Evolutionary conservation across 129 eudicot genomes (phyloP), one percentile per base, ranked within the genome.

Genomic region (Flaveria bidentis): DNA sequence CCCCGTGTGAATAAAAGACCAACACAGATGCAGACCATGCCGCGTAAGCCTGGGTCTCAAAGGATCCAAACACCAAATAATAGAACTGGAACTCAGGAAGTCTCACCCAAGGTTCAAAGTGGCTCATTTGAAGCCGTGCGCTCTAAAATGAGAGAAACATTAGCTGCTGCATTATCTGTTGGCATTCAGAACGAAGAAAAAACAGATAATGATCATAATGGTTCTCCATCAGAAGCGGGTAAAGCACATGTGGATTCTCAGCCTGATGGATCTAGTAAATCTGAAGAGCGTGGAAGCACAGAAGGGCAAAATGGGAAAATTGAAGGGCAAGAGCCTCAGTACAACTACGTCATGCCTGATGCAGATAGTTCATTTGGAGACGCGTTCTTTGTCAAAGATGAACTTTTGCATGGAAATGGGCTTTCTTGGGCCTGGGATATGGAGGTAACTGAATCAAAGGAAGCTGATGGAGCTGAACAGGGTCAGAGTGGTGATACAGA

Each of bases 321-420:
- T 56, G 42, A 52, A 36, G 85, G 69, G 51, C 83, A 82, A 57
- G 90, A 81, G 14, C 81, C 86, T 69, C 86, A 77, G 14, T 83
- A 61, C 70, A 69, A 71, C 77, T 42, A 86, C 69, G 79, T 83
- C 51, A 70, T 88, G 68, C 87, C 88, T 28, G 89, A 83, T 60
- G 90, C 81, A 56, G 96, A 86, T 71, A 81, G 75, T 18, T 67
- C 96, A 28, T 92, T 84, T 78, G 73, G 86, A 7, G 89, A 90
- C 71, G 76, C 82, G 20, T 84, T 92, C 71, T 86, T 87, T 26
- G 87, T 69, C 46, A 90, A 90, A 76, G 98, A 92, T 76, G 98
- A 92, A 23, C 96, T 92, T 76, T 77, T 92, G 78, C 96, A 88
- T 57, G 98, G 96, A 23, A 88, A 92, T 71, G 98, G 98, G 58